Conservation (phyloP, 768 basidiomycete species). For the Termitomyces sp. region DNA sequence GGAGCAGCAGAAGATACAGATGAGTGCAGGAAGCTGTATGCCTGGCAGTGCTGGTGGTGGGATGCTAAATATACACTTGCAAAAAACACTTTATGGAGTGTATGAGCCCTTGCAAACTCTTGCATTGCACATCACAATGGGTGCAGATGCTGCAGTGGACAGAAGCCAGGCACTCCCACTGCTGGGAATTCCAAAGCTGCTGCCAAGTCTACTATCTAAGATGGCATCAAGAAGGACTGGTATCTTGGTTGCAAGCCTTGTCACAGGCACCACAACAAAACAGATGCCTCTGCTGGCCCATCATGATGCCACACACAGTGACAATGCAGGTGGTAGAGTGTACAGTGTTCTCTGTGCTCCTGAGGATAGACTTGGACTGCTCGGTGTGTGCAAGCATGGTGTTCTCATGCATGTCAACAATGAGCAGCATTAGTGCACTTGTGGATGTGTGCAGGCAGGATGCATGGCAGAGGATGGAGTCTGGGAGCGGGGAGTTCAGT, state of each 20-base stretch:
- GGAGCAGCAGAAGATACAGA: constrained; percentile 44
- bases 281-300: background rate
- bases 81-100: constrained; percentile 31
- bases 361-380: constrained; percentile 43
- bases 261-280: background rate
- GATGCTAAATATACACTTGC: constrained; percentile 34
- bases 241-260: too few species aligned
- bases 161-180: constrained; percentile 41
- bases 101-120: constrained; percentile 42
- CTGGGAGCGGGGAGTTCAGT: constrained; percentile 18
- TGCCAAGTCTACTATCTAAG: constrained; percentile 49
- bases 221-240: background rate
- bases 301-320: constrained; percentile 57
- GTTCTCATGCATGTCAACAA: constrained; percentile 58
- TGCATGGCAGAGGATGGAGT: constrained; percentile 27
- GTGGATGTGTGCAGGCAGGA: constrained; percentile 50
- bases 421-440: constrained; percentile 42
- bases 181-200: constrained; percentile 51
- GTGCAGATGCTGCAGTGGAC: constrained; percentile 24
- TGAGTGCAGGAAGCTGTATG: background rate
- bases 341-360: constrained; percentile 24
- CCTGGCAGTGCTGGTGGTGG: background rate
- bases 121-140: constrained; percentile 24
- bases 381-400: constrained; percentile 47
- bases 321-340: constrained; percentile 22